Base-by-base conservation (phyloP, 495 filamentous ascomycete species). In the Lasiosphaeria miniovina region DNA sequence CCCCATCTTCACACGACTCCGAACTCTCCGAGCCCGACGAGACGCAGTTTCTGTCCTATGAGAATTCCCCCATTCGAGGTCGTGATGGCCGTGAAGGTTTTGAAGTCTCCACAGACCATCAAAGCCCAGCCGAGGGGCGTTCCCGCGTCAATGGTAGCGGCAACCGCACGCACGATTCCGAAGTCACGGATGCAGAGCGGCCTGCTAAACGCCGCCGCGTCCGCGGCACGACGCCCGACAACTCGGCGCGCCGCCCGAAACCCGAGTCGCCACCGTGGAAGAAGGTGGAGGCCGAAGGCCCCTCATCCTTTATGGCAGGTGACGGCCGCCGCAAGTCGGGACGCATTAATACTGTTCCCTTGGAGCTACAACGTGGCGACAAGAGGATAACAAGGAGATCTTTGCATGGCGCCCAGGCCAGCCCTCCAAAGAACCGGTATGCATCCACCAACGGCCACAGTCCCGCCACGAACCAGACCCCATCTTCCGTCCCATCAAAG, bases 181-280 rank as follows among this genome's bases (percentile, higher is more conserved):
- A 51, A 6, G 32, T 52, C 36, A 17, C 49, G 43, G 71, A 77
- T 57, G 73, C 79, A 36, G 80, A 74, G 17, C 88, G 82, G 55
- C 88, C 89, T 53, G 78, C 80, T 10, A 96, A 94, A 73, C 86
- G 86, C 68, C 86, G 89, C 64, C 88, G 90, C 72, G 79, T 92
- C 6, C 75, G 75, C 43, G 71, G 73, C 34, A 65, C 71, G 34
- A 76, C 77, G 2, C 76, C 78, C 4, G 54, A 63, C 11, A 71
- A 57, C 49, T 49, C 69, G 35, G 33, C 64, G 17, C 75, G 77
- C 33, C 63, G 65, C 52, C 70, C 69, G n/a, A 84, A 84, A 62
- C 69, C 69, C 31, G 74, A 78, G 55, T 97, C 94, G 36, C 94
- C 94, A 58, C 94, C 94, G 32, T 98, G 94, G 94, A 98, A 94